Base-by-base conservation (phyloP, 768 basidiomycete species). In the Leccinum sublutescens region DNA sequence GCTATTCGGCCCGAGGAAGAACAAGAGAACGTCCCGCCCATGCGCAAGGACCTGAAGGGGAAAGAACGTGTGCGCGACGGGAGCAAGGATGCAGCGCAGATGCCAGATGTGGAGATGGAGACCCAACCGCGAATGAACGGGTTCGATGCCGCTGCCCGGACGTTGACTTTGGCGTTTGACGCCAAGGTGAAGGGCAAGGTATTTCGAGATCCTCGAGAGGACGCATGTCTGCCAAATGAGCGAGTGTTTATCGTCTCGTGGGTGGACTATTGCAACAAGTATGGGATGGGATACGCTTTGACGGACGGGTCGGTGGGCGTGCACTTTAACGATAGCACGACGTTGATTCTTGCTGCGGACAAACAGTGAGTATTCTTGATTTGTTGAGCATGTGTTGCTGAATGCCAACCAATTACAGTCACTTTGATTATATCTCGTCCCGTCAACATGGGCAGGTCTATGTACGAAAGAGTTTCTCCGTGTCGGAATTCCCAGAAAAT, bases 211-310 rank as follows among this genome's bases (percentile, higher is more conserved):
- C 85, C 87, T 3, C 76, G 82, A 50, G 77, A 80, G 48, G 85
- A 85, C 29, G 73, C 73, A 14, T 77, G 75, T 36, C 65, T 92
- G 2, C 80, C 80, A 0, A 80, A 85, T 17, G 90, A 93, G 58
- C 82, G 82, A 54, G 89, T 96, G 49, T 98, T 98, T 75, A 94
- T 99, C 62, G 92, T 91, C 3, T 92, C 91, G n/a, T 98, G 97
- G 97, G 90, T 98, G 45, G 97, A 98, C 73, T 98, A 98, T 70
- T 96, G 93, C 72, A 93, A 95, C 75, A 98, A 98, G 79, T 99
- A 98, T 74, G 97, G 96, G n/a, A 98, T 98, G 92, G 97, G 96
- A 1, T 98, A 97, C 72, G 93, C 94, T 4, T 78, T 98, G 68
- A 96, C 94, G 19, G 95, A 99, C 68, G 95, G 96, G 3, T 90